These are phyloP conservation scores for Pythium rhizo-oryzae DNA, from an alignment of 352 stramenopile species.

Conservation along the genomic window DNA sequence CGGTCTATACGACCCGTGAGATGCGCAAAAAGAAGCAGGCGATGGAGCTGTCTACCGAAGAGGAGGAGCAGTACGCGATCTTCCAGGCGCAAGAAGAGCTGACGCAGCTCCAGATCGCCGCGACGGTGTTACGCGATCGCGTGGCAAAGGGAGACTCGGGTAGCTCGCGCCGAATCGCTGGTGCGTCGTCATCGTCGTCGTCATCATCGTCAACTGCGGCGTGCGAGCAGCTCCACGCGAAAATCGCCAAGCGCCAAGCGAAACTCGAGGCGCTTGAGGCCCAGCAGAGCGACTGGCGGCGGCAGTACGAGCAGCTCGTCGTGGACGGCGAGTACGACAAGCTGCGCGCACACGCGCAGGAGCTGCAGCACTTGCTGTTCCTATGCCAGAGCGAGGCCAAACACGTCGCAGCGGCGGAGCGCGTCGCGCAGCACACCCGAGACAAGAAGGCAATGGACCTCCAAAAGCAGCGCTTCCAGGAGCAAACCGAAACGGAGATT, in stretches of 20 bases:
- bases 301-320: conserved; percentile 47
- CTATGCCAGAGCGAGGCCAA: conserved; percentile 58
- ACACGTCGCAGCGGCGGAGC: conserved; percentile 47
- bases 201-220: conserved; percentile 32
- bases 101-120: conserved; percentile 53
- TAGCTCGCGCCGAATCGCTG: background rate
- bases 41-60: conserved; percentile 50
- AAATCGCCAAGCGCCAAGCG: conserved; percentile 45
- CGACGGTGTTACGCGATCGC: conserved; percentile 44
- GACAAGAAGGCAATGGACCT: conserved; percentile 40
- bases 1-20: conserved; percentile 28
- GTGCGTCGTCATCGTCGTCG: conserved; percentile 28
- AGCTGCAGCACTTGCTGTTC: conserved; percentile 74
- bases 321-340: conserved; percentile 46
- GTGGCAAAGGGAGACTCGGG: background rate
- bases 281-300: conserved; percentile 31
- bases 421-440: conserved; percentile 34
- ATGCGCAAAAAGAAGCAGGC: conserved; percentile 44
- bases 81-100: conserved; percentile 64
- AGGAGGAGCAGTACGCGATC: conserved; percentile 60
- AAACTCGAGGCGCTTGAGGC: conserved; percentile 47
- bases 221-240: conserved; percentile 50
- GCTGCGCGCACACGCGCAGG: conserved; percentile 55
- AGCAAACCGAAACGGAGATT: conserved; percentile 70
- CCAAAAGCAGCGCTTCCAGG: conserved; percentile 42